Evolutionary conservation across 257 asterid species (phyloP).

Genomic region (Handroanthus guayacan): DNA sequence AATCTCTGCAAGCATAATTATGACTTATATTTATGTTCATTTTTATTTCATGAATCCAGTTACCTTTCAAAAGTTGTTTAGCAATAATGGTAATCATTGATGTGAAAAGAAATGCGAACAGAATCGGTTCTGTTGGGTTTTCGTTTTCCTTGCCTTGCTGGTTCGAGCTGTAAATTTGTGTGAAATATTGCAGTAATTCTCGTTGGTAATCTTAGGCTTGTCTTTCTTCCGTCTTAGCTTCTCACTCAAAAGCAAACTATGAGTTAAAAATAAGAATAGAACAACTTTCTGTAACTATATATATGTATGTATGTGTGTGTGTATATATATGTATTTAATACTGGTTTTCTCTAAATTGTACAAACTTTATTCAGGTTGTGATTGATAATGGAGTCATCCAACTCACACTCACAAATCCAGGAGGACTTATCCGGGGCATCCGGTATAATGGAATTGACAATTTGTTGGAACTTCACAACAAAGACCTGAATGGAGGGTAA

Average conservation of each 20-base stretch:
- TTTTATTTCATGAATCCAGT: not conserved
- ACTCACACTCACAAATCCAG: slow-evolving; percentile 75
- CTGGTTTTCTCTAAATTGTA: not conserved
- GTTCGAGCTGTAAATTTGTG: not conserved
- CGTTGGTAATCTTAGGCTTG: not conserved
- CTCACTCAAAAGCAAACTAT: not conserved
- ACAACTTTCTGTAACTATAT: not conserved
- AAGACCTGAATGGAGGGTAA: slow-evolving; percentile 77
- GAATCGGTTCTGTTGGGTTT: not conserved
- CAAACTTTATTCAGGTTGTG: slow-evolving; percentile 54
- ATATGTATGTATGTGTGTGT: no score
- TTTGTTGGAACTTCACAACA: slow-evolving; percentile 68
- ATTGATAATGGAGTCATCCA: slow-evolving; percentile 77
- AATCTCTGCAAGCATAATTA: not conserved
- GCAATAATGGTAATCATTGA: not conserved
- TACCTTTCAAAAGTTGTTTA: not conserved
- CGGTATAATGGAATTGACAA: slow-evolving; percentile 69
- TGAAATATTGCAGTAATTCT: not conserved
- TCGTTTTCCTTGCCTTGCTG: not conserved
- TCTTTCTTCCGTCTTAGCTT: not conserved
- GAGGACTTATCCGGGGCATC: slow-evolving; percentile 66
- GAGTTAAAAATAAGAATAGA: not conserved
- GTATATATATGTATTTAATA: not conserved
- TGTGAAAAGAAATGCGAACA: not conserved
- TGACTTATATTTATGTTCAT: not conserved